Percentiles rank a stretch among this genome's conserved stretches.
Conservation (phyloP, 345 rosid species). For the Euphorbia peplus region DNA sequence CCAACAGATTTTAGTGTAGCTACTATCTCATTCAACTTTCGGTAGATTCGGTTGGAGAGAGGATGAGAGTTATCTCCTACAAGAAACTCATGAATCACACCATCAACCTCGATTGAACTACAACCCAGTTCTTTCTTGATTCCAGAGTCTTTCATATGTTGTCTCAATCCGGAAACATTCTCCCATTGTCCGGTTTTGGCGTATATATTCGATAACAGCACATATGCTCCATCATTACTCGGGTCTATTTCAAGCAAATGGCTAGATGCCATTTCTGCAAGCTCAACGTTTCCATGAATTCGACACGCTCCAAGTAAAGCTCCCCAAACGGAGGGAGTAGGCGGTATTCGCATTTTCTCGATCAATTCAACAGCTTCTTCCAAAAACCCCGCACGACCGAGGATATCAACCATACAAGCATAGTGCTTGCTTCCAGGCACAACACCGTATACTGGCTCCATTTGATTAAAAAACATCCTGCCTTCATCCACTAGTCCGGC, state of each 20-base stretch:
- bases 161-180: slow-evolving; percentile 50
- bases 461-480: slow-evolving; percentile 42
- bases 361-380: slow-evolving; percentile 62
- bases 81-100: slow-evolving; percentile 54
- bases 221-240: slow-evolving; percentile 55
- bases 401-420: slow-evolving; percentile 66
- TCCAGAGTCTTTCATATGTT: slow-evolving; percentile 60
- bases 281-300: slow-evolving; percentile 53
- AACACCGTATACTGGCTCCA: slow-evolving; percentile 51
- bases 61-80: slow-evolving; percentile 61
- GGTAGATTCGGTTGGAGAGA: slow-evolving; percentile 45
- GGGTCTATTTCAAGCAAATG: slow-evolving; percentile 59
- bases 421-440: slow-evolving; percentile 62
- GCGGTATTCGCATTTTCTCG: slow-evolving; percentile 55
- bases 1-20: slow-evolving; percentile 43
- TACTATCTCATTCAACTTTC: slow-evolving; percentile 48
- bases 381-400: slow-evolving; percentile 63
- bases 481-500: slow-evolving; percentile 64
- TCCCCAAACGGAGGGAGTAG: slow-evolving; percentile 60
- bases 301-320: slow-evolving; percentile 74
- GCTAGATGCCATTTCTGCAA: slow-evolving; percentile 59
- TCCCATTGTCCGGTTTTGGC: slow-evolving; percentile 68
- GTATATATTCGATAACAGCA: slow-evolving; percentile 62
- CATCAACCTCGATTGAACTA: slow-evolving; percentile 70
- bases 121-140: slow-evolving; percentile 69